A percentile compares a stretch with the other conserved stretches of the same genome.
Evolutionary conservation across 2,329 filamentous ascomycete species (phyloP).

Genomic region (Colletotrichum cereale): DNA sequence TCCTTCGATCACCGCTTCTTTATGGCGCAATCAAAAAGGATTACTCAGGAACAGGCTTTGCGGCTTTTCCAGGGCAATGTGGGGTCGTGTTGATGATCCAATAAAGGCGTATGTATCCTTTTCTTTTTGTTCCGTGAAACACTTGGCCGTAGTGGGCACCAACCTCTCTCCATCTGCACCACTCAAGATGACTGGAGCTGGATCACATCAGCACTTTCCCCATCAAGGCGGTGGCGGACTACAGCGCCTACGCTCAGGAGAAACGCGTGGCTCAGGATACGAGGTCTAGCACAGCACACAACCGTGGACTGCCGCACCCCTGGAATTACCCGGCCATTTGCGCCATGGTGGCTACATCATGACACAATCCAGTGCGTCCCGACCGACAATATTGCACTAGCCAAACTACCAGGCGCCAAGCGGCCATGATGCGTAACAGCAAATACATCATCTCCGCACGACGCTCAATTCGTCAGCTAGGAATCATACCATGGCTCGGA

Average conservation of each 20-base stretch:
- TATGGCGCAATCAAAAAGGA: constrained; percentile 23
- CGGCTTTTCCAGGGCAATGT: neutral
- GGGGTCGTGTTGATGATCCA: neutral
- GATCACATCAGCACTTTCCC: constrained; percentile 3
- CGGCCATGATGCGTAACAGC: constrained; percentile 11
- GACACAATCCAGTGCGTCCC: neutral
- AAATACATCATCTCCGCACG: no score
- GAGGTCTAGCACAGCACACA: constrained; percentile 8
- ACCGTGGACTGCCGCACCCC: neutral
- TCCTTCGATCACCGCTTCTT: constrained; percentile 13
- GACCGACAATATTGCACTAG: neutral
- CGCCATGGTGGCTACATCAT: neutral
- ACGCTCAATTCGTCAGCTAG: neutral
- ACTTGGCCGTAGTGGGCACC: no score
- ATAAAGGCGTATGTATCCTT: constrained; percentile 8
- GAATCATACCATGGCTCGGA: no score
- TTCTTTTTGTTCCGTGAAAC: constrained; percentile 35
- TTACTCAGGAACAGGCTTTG: neutral
- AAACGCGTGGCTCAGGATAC: neutral
- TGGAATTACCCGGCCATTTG: neutral
- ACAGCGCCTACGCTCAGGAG: neutral
- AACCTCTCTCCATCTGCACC: no score
- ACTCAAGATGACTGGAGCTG: constrained; percentile 16
- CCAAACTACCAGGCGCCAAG: constrained; percentile 7
- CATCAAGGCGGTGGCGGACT: neutral